Conservation (phyloP, 257 asterid species). For the Cruciata laevipes region DNA sequence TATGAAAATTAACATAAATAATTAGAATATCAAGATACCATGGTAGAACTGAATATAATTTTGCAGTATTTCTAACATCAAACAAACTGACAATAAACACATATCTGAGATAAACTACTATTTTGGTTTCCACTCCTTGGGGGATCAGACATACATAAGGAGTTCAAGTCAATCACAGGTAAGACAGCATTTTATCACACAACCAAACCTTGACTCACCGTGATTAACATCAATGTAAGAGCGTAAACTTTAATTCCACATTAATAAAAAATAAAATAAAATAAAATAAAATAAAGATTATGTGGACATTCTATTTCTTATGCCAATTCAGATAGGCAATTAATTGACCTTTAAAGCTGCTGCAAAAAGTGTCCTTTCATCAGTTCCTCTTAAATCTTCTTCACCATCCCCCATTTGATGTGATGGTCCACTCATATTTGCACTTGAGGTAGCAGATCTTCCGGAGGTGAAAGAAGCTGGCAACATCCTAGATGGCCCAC, state of each 20-base stretch:
- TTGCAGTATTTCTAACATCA: background rate
- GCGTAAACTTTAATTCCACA: background rate
- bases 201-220: background rate
- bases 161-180: background rate
- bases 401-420: slow-evolving; percentile 55
- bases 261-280: no score
- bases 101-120: background rate
- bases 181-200: background rate
- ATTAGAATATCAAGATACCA: background rate
- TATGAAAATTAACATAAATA: background rate
- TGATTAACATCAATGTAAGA: background rate
- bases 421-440: slow-evolving; percentile 31
- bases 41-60: background rate
- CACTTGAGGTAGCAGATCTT: background rate
- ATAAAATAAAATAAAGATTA: background rate
- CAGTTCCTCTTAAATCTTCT: slow-evolving; percentile 66
- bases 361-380: slow-evolving; percentile 81
- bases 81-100: background rate
- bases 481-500: slow-evolving; percentile 26
- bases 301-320: background rate
- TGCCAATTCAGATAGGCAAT: slow-evolving; percentile 5
- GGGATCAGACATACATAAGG: background rate
- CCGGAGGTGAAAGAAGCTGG: background rate
- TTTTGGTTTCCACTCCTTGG: background rate
- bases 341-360: slow-evolving; percentile 90